phyloP scores from a whole-genome alignment of 768 basidiomycete species.

The Pisolithus microcarpus region DNA sequence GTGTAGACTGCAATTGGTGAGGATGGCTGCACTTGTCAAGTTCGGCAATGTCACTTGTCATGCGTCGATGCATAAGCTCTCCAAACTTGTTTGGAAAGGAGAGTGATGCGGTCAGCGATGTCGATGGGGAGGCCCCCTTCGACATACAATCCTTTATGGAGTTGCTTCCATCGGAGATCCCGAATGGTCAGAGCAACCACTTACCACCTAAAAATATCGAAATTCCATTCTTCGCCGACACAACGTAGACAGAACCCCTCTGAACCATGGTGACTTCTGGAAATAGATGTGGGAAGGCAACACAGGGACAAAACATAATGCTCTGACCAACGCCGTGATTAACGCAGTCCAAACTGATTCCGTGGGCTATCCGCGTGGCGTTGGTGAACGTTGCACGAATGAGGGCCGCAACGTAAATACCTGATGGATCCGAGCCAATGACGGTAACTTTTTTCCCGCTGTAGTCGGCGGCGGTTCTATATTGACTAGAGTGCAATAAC shows the following conservation, averaged over 20 bases:
- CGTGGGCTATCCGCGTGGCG: slow-evolving; percentile 30
- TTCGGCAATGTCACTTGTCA: slow-evolving; percentile 40
- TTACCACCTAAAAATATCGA: slow-evolving; percentile 16
- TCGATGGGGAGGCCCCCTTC: slow-evolving; percentile 43
- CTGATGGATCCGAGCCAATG: slow-evolving; percentile 59
- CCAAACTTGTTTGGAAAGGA: slow-evolving; percentile 35
- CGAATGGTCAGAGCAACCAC: slow-evolving; percentile 9
- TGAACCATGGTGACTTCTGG: slow-evolving; percentile 44
- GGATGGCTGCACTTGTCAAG: slow-evolving; percentile 42
- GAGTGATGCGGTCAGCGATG: slow-evolving; percentile 48
- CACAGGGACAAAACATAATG: neutral
- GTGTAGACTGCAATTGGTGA: neutral
- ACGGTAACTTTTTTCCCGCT: slow-evolving; percentile 66
- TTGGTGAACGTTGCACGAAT: neutral
- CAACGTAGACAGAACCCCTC: slow-evolving; percentile 47
- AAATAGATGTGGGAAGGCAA: neutral
- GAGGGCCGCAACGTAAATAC: slow-evolving; percentile 25
- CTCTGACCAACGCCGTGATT: slow-evolving; percentile 39
- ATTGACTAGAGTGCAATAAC: slow-evolving; percentile 50
- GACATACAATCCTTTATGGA: slow-evolving; percentile 30
- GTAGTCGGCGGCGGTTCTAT: slow-evolving; percentile 50
- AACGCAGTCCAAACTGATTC: slow-evolving; percentile 42
- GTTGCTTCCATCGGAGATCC: neutral
- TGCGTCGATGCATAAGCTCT: slow-evolving; percentile 28
- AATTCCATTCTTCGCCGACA: slow-evolving; percentile 38